Percentiles rank a stretch among this genome's conserved stretches.
These are phyloP conservation scores for Chrysanthemum seticuspe DNA, from an alignment of 129 eudicot species.

Conservation along the genomic window DNA sequence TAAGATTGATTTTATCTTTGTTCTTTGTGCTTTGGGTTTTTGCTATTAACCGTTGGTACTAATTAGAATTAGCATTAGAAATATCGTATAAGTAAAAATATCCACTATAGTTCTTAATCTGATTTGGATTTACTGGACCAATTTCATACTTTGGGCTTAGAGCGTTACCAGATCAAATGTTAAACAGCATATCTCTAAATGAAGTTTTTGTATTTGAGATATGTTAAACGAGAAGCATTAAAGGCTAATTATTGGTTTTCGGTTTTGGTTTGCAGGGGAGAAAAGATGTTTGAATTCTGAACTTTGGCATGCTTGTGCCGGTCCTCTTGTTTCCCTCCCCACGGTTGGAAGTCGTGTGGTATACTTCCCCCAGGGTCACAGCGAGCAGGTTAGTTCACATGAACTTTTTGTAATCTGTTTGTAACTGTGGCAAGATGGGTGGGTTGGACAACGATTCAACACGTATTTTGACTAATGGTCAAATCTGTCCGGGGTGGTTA, in stretches of 20 bases:
- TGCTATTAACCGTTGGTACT: too few species aligned
- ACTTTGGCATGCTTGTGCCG: conserved; percentile 97
- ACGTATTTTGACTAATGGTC: too few species aligned
- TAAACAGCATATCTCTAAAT: not conserved
- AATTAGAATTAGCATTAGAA: too few species aligned
- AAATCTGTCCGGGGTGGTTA: too few species aligned
- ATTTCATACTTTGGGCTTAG: conserved; percentile 10
- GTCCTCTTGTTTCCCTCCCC: conserved; percentile 92
- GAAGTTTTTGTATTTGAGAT: not conserved
- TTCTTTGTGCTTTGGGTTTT: too few species aligned
- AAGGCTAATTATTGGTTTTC: not conserved
- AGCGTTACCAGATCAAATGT: not conserved
- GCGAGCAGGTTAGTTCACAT: conserved; percentile 70
- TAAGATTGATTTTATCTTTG: not conserved
- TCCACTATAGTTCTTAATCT: not conserved
- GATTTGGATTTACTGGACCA: conserved; percentile 2
- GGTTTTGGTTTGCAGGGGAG: conserved; percentile 51
- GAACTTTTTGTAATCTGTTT: not conserved
- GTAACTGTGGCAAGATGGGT: too few species aligned
- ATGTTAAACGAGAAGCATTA: not conserved
- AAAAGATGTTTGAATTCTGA: conserved; percentile 87
- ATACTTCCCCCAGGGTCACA: conserved; percentile 95
- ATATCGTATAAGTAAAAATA: not conserved
- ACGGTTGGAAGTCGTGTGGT: conserved; percentile 86
- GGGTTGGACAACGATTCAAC: not conserved